Base-by-base conservation (phyloP, 2,329 filamentous ascomycete genomes). In the Alternaria brassicicola region DNA sequence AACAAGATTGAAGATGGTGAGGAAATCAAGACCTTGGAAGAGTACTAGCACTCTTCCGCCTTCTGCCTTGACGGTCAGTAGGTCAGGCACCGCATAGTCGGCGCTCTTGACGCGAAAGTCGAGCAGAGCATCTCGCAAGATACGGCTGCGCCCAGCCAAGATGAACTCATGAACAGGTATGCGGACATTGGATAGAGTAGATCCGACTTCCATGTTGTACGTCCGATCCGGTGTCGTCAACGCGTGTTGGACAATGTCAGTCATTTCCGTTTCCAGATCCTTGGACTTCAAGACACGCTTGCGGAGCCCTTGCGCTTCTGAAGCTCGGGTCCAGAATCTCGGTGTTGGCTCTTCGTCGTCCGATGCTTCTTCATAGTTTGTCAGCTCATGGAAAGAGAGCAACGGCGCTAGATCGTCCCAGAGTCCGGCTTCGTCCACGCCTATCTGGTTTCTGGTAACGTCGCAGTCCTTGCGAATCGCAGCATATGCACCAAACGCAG, bases 141-240 rank as follows among this genome's bases (percentile, higher is more conserved):
- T 78, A 4, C 85, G 78, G 70, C 92, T 97, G 65, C 95, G 86
- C 12, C 86, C 90, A 15, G 88, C 83, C 8, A 98, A 76, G 5
- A 97, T 81, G 80, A 94, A 97, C 31, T 89, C 86, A 70, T 99
- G 94, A 9, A 92, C 84, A 0, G 95, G 94, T 42, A 99, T 87
- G 45, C 81, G 83, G 23, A 93, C 77, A 4, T 91, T 86, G 0
- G 90, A 93, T 1, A 82, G 77, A 0, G 85, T 86, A 1, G 88
- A 89, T 3, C 73, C 71, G 12, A 84, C 53, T 12, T 79, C 63
- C 41, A 81, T 76, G 59, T 83, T 78, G 56, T 79, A 82, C 3
- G 71, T 78, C n/a, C 65, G 68, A 10, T 80, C 79, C 2, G 78
- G 76, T 15, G 82, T 78, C 46, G 73, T 43, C 6, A 68, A 51